phyloP scores from a whole-genome alignment of 345 rosid genomes.

The Boechera stricta region DNA sequence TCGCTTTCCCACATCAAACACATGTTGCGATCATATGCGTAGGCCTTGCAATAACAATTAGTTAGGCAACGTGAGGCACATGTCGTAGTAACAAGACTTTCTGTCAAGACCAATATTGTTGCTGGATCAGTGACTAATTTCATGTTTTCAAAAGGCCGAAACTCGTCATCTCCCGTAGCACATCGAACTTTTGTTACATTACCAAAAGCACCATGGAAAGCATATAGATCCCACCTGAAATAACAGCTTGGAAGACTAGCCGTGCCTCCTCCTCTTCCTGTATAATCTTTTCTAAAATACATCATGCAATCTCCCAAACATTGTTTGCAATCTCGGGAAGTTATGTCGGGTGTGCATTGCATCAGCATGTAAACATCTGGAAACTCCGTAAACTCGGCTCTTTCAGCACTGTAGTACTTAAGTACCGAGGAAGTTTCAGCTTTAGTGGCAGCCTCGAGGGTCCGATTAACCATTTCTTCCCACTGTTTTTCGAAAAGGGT shows the following conservation, averaged over 20 bases:
- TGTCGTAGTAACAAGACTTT: neutral
- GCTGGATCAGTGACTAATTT: neutral
- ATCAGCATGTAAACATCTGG: conserved; percentile 39
- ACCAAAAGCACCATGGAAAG: neutral
- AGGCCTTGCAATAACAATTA: neutral
- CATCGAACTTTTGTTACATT: conserved; percentile 4
- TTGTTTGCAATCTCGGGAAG: conserved; percentile 28
- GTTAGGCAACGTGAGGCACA: neutral
- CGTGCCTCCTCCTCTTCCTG: conserved; percentile 47
- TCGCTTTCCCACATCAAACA: neutral
- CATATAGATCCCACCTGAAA: conserved; percentile 52
- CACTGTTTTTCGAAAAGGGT: conserved; percentile 38
- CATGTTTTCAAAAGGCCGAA: neutral
- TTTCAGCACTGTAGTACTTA: conserved; percentile 42
- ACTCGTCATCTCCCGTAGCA: neutral
- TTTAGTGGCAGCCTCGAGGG: neutral
- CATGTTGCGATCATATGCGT: neutral
- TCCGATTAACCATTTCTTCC: conserved; percentile 19
- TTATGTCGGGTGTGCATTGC: conserved; percentile 59
- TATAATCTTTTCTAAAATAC: neutral
- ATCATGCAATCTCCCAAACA: conserved; percentile 32
- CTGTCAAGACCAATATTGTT: too few relatives aligned
- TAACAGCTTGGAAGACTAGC: conserved; percentile 47
- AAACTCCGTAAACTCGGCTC: neutral
- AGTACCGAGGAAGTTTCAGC: conserved; percentile 23